Percentiles rank a stretch among this genome's conserved stretches.
These are phyloP conservation scores for Kurtzmaniella cleridarum DNA, from an alignment of 805 yeast genomes.

Conservation along the genomic window DNA sequence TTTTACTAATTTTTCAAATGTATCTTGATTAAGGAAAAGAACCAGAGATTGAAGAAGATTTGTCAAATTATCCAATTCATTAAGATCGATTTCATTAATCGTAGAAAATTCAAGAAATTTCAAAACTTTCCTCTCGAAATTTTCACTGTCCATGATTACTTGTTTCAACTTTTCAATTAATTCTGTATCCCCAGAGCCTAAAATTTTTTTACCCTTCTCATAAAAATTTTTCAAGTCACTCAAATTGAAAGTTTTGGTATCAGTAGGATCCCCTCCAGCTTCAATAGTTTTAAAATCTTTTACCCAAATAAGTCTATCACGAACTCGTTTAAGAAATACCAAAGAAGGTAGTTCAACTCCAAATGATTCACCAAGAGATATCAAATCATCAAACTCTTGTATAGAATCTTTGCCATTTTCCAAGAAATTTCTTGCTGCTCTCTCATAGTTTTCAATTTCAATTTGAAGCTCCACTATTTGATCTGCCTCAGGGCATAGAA, in stretches of 20 bases:
- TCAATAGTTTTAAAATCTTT: slow-evolving; percentile 25
- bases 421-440: slow-evolving; percentile 36
- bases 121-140: slow-evolving; percentile 14
- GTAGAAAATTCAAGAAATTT: slow-evolving; percentile 13
- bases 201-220: slow-evolving; percentile 20
- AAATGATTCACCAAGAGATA: slow-evolving; percentile 54
- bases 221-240: slow-evolving; percentile 23
- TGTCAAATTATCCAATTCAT: slow-evolving; percentile 18
- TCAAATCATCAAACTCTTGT: slow-evolving; percentile 47
- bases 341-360: slow-evolving; percentile 51
- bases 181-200: slow-evolving; percentile 28
- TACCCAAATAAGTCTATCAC: slow-evolving; percentile 31
- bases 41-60: slow-evolving; percentile 18
- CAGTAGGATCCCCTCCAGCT: slow-evolving; percentile 36
- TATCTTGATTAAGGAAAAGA: slow-evolving; percentile 16
- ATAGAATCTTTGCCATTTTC: slow-evolving; percentile 27
- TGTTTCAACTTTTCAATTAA: slow-evolving; percentile 20
- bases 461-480: slow-evolving; percentile 48
- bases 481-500: slow-evolving; percentile 54
- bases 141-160: slow-evolving; percentile 21
- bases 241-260: slow-evolving; percentile 28
- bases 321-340: slow-evolving; percentile 29
- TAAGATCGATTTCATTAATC: slow-evolving; percentile 16
- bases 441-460: slow-evolving; percentile 49
- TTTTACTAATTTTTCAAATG: slow-evolving; percentile 23